Evolutionary conservation across 2,329 filamentous ascomycete species (phyloP).

Genomic region (Geoglossum cookeanum): DNA sequence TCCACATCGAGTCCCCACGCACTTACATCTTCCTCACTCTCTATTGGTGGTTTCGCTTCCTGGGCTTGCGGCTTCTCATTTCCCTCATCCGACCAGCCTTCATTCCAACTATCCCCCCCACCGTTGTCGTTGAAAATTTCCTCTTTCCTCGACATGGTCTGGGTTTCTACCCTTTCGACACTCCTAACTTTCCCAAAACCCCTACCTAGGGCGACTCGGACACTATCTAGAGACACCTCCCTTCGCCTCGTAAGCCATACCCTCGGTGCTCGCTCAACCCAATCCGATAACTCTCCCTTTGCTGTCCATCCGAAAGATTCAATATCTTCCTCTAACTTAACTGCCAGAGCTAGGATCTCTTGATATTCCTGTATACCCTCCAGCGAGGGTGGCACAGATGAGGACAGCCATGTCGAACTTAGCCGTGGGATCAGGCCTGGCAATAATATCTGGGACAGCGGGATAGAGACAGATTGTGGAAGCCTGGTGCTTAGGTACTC

Average conservation of each 20-base stretch:
- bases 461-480: slow-evolving; percentile 27
- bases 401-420: slow-evolving; percentile 54
- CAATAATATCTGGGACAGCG: slow-evolving; percentile 51
- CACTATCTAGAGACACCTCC: slow-evolving; percentile 56
- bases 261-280: slow-evolving; percentile 61
- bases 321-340: slow-evolving; percentile 44
- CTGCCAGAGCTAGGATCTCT: slow-evolving; percentile 42
- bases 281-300: slow-evolving; percentile 46
- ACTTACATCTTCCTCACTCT: slow-evolving; percentile 26
- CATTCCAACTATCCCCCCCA: slow-evolving; percentile 48
- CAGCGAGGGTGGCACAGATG: slow-evolving; percentile 56
- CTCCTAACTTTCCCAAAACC: slow-evolving; percentile 47
- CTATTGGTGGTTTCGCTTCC: slow-evolving; percentile 8
- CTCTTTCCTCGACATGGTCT: slow-evolving; percentile 53
- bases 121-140: slow-evolving; percentile 41
- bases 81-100: slow-evolving; percentile 59
- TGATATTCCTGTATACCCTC: slow-evolving; percentile 55
- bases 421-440: slow-evolving; percentile 47
- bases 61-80: slow-evolving; percentile 17
- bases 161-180: slow-evolving; percentile 72
- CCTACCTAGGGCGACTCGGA: slow-evolving; percentile 47
- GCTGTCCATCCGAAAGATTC: slow-evolving; percentile 42
- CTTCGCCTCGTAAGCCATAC: slow-evolving; percentile 75
- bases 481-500: slow-evolving; percentile 32
- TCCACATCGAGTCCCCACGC: slow-evolving; percentile 30